Evolutionary conservation across 306 rosid genomes (phyloP).

Genomic region (Carpinus fangiana): DNA sequence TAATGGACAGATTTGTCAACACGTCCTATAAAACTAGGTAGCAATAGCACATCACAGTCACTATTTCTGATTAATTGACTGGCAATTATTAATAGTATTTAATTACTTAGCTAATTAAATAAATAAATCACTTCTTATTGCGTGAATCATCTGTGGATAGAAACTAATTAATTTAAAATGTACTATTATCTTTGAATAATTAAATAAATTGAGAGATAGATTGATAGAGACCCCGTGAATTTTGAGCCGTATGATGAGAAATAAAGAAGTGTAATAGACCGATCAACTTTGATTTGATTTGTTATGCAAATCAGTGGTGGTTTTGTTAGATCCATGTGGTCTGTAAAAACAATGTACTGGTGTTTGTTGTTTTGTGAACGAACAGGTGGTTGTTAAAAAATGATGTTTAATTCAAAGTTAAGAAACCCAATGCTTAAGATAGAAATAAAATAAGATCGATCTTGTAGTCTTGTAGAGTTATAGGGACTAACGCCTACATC

Average conservation of each 20-base stretch:
- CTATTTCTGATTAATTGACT: constrained; percentile 25
- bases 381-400: constrained; percentile 41
- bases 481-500: neutral
- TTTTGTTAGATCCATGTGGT: neutral
- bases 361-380: constrained; percentile 16
- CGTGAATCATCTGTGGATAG: neutral
- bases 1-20: constrained; percentile 29
- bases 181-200: neutral
- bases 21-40: constrained; percentile 23
- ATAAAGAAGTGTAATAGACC: neutral
- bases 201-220: neutral
- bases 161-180: neutral
- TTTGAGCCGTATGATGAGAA: neutral
- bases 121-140: neutral
- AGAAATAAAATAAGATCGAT: constrained; percentile 8
- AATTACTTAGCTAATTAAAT: neutral
- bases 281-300: neutral
- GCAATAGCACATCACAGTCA: constrained; percentile 24
- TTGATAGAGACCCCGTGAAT: neutral
- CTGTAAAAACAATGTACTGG: neutral
- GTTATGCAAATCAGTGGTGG: neutral
- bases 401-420: constrained; percentile 38
- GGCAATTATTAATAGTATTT: neutral
- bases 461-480: neutral
- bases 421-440: constrained; percentile 35